These are phyloP conservation scores for Ophiocordyceps robertsii DNA, from an alignment of 2,329 filamentous ascomycete species.

Conservation along the genomic window DNA sequence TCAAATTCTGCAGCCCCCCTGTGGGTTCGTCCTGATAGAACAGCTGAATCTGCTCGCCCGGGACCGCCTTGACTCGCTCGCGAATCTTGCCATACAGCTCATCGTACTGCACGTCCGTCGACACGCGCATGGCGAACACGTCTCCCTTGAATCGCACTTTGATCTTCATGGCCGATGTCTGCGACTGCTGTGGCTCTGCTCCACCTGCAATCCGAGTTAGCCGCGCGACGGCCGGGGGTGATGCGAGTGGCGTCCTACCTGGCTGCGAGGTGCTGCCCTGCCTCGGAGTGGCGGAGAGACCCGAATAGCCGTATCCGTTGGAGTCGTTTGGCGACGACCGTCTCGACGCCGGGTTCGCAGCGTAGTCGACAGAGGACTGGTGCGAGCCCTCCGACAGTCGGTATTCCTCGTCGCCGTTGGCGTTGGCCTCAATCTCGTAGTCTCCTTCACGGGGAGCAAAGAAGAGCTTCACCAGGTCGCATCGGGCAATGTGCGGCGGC, in stretches of 20 bases:
- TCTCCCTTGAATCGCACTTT: conserved; percentile 92
- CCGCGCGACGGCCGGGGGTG: background rate
- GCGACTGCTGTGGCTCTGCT: conserved; percentile 8
- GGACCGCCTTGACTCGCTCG: conserved; percentile 64
- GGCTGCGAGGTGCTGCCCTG: conserved; percentile 29
- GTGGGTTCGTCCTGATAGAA: conserved; percentile 78
- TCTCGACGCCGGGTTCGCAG: conserved; percentile 43
- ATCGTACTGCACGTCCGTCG: conserved; percentile 62
- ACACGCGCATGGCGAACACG: conserved; percentile 80
- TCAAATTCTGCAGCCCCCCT: conserved; percentile 58
- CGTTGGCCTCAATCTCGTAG: conserved; percentile 74
- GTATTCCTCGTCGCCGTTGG: conserved; percentile 58
- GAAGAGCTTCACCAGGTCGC: conserved; percentile 75
- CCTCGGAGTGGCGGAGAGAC: conserved; percentile 36
- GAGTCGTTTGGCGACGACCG: conserved; percentile 54
- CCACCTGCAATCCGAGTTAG: background rate
- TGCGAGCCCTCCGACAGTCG: conserved; percentile 59
- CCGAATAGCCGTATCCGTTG: conserved; percentile 40
- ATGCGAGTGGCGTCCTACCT: conserved; percentile 1
- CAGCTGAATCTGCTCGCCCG: conserved; percentile 58
- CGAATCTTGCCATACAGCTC: conserved; percentile 74
- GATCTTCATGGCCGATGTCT: conserved; percentile 61
- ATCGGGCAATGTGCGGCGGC: conserved; percentile 71
- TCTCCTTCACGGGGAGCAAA: conserved; percentile 85
- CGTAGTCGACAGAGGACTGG: conserved; percentile 51